Percentiles rank a stretch among this genome's conserved stretches.
These are phyloP conservation scores for Dipodascus geniculatus DNA, from an alignment of 805 yeast genomes.

Conservation along the genomic window DNA sequence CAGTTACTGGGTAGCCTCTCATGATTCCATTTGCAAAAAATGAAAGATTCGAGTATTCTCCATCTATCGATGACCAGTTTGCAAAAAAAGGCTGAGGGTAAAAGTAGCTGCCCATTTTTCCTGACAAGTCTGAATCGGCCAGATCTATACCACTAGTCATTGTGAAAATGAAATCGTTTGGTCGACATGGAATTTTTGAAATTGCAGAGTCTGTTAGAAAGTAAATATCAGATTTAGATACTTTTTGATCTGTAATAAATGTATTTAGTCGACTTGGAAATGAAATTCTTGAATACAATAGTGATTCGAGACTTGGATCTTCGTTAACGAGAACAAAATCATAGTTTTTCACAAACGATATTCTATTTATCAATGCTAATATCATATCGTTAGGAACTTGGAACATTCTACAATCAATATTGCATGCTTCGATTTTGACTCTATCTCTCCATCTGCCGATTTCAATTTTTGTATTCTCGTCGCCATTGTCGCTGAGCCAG, in stretches of 20 bases:
- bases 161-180: not conserved
- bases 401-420: not conserved
- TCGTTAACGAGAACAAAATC: not conserved
- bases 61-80: not conserved
- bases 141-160: not conserved
- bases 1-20: not conserved
- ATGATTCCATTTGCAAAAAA: not conserved
- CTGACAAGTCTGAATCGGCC: not conserved
- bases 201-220: not conserved
- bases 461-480: not conserved
- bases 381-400: not conserved
- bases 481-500: not conserved
- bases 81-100: not conserved
- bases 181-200: not conserved
- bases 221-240: not conserved
- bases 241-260: not conserved
- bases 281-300: not conserved
- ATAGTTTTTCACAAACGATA: not conserved
- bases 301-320: not conserved
- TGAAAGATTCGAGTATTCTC: not conserved
- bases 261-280: not conserved
- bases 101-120: not conserved
- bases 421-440: not conserved
- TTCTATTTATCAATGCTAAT: not conserved
- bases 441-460: not conserved